Percentiles rank a stretch among this genome's conserved stretches.
phyloP scores from a whole-genome alignment of 2,329 filamentous ascomycete species.

The Paecilomyces sp. region DNA sequence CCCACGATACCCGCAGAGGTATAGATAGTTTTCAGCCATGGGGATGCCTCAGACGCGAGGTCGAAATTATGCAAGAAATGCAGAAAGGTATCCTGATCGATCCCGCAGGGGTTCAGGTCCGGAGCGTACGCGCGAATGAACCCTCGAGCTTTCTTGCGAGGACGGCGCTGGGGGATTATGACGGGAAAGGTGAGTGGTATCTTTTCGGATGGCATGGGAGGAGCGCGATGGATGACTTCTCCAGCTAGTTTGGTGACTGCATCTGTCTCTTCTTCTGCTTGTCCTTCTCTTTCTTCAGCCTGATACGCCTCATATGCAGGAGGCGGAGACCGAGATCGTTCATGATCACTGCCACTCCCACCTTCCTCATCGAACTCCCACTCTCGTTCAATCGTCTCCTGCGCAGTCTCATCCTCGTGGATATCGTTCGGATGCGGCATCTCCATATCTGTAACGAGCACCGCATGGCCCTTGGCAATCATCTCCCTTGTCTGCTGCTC shows the following conservation, averaged over 20 bases:
- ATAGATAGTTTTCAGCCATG: background rate
- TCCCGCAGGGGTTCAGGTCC: conserved; percentile 36
- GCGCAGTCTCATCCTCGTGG: background rate
- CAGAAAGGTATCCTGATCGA: conserved; percentile 44
- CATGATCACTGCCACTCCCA: background rate
- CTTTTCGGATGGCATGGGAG: background rate
- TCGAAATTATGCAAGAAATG: conserved; percentile 44
- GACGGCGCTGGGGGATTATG: conserved; percentile 47
- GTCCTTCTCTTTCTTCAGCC: background rate
- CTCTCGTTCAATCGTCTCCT: background rate
- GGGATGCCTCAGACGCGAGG: background rate
- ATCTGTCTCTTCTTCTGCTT: background rate
- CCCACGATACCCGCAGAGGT: background rate
- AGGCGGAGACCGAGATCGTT: background rate
- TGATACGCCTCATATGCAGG: background rate
- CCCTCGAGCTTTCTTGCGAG: conserved; percentile 40
- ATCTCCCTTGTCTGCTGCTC: background rate
- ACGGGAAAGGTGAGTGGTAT: conserved; percentile 28
- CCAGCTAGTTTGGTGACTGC: background rate
- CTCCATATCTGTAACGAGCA: background rate
- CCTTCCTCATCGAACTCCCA: background rate
- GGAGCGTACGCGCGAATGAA: conserved; percentile 49
- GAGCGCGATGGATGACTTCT: background rate
- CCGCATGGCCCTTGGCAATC: background rate
- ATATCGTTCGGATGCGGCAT: background rate